Conservation (phyloP, 768 basidiomycete species). For the Rhodotorula graminis region DNA sequence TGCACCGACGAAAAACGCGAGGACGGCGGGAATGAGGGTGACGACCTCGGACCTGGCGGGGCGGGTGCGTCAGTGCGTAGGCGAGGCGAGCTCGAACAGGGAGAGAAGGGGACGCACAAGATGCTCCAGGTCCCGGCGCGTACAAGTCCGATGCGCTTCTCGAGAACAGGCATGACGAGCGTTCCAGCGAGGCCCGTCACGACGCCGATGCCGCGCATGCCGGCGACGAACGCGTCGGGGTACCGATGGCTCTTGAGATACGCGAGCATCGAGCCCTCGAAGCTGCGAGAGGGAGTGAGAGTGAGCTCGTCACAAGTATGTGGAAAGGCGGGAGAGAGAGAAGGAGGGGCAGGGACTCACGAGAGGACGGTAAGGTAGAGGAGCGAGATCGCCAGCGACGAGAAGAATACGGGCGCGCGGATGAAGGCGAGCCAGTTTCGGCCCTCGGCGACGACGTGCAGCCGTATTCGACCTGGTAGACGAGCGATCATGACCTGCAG, state of each 20-base stretch:
- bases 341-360: conserved; percentile 27
- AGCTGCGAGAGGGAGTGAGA: conserved; percentile 40
- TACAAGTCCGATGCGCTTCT: conserved; percentile 51
- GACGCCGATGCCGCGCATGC: conserved; percentile 49
- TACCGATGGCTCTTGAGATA: conserved; percentile 54
- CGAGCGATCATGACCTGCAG: background rate
- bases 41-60: conserved; percentile 49
- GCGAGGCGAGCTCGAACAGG: background rate
- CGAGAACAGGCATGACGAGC: conserved; percentile 50
- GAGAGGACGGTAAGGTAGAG: conserved; percentile 53
- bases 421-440: conserved; percentile 51
- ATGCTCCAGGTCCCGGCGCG: conserved; percentile 57
- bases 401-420: conserved; percentile 50
- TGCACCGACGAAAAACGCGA: conserved; percentile 49
- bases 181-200: conserved; percentile 55
- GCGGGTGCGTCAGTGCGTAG: background rate
- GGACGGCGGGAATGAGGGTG: conserved; percentile 52
- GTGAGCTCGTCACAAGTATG: background rate
- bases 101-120: conserved; percentile 45
- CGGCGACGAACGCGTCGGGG: conserved; percentile 54
- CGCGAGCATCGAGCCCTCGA: conserved; percentile 56
- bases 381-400: conserved; percentile 51
- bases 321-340: background rate
- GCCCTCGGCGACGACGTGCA: background rate
- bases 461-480: background rate